These are phyloP conservation scores for Fusarium anthophilum DNA, from an alignment of 2,329 filamentous ascomycete genomes.

Conservation along the genomic window DNA sequence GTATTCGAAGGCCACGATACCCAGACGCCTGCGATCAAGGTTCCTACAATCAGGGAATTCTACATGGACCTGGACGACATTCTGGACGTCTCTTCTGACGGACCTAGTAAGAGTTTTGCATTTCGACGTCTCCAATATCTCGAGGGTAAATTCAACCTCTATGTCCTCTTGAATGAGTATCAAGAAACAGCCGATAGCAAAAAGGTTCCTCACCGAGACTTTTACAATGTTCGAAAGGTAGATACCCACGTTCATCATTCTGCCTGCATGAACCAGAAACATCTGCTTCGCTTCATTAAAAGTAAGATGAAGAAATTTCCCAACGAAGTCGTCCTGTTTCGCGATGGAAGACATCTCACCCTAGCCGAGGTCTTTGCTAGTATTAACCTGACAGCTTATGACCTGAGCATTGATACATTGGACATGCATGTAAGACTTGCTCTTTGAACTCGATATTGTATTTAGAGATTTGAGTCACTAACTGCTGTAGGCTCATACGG, in stretches of 20 bases:
- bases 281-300: slow-evolving; percentile 97
- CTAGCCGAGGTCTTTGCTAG: slow-evolving; percentile 94
- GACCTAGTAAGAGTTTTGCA: slow-evolving; percentile 95
- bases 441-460: background rate
- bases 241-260: slow-evolving; percentile 99
- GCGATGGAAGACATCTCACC: slow-evolving; percentile 92
- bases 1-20: slow-evolving; percentile 79
- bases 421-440: slow-evolving; percentile 87
- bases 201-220: slow-evolving; percentile 95
- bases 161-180: slow-evolving; percentile 93
- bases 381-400: slow-evolving; percentile 96
- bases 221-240: slow-evolving; percentile 98
- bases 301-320: slow-evolving; percentile 99
- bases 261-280: slow-evolving; percentile 99
- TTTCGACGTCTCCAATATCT: slow-evolving; percentile 94
- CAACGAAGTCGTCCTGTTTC: slow-evolving; percentile 90
- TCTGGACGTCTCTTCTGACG: slow-evolving; percentile 89
- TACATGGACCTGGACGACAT: slow-evolving; percentile 94
- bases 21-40: slow-evolving; percentile 75
- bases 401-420: slow-evolving; percentile 96
- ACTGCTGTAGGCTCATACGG: slow-evolving; percentile 79
- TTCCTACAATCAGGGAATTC: slow-evolving; percentile 94
- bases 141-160: slow-evolving; percentile 96
- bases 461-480: background rate
- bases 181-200: slow-evolving; percentile 98